phyloP scores from a whole-genome alignment of 495 filamentous ascomycete genomes.

The Platismatia glauca region DNA sequence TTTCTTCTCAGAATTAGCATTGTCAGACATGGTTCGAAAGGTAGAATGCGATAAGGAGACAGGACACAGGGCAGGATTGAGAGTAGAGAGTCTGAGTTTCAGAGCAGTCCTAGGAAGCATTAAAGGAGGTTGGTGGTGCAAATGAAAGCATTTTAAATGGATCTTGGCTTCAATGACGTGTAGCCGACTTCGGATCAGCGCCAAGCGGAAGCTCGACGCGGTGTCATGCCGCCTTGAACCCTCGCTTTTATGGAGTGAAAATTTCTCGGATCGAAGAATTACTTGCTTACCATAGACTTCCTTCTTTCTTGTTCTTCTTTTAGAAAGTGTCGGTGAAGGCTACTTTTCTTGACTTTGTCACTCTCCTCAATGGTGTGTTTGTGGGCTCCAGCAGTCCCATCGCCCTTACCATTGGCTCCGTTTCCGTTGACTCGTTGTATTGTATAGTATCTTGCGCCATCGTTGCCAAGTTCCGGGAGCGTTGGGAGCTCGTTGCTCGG shows the following conservation, averaged over 20 bases:
- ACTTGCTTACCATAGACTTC: constrained; percentile 54
- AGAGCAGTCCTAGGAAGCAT: neutral
- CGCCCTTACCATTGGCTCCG: constrained; percentile 63
- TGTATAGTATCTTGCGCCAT: constrained; percentile 54
- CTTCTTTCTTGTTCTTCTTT: constrained; percentile 61
- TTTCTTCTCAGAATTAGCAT: constrained; percentile 45
- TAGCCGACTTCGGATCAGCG: neutral
- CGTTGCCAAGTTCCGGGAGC: constrained; percentile 32
- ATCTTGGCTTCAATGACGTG: neutral
- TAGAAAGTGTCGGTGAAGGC: constrained; percentile 56
- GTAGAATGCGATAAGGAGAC: too few relatives aligned
- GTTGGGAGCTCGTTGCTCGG: neutral
- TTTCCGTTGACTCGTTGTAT: constrained; percentile 73
- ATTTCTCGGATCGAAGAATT: constrained; percentile 14
- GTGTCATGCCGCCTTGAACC: constrained; percentile 20
- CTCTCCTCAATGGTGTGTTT: constrained; percentile 70
- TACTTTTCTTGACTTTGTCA: constrained; percentile 81
- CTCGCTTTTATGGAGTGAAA: constrained; percentile 1
- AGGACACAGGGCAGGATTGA: neutral
- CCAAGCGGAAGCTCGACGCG: neutral
- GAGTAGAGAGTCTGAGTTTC: neutral
- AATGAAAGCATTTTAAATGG: neutral
- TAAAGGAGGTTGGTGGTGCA: neutral
- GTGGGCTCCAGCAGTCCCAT: constrained; percentile 57
- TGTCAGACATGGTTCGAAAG: constrained; percentile 35